Base-by-base conservation (phyloP, 768 basidiomycete genomes). In the Suillus fuscotomentosus region DNA sequence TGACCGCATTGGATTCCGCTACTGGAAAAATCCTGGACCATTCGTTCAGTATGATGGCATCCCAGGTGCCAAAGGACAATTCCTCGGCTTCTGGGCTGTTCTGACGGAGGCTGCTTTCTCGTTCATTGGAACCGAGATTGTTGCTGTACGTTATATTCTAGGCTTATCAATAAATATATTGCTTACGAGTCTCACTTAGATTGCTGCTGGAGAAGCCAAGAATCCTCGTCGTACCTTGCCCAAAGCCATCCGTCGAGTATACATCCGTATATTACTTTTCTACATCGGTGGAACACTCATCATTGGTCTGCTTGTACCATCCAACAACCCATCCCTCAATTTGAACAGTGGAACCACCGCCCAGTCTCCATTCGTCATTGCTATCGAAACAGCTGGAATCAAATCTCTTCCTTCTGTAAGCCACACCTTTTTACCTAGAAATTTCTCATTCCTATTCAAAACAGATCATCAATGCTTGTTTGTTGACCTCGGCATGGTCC, bases 101-200 rank as follows among this genome's bases (percentile, higher is more conserved):
- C 78, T 97, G 77, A 87, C 88, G 8, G 90, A 95, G 68, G 96
- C 96, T 4, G 94, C 93, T 15, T 97, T 96, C 81, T 94, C 93
- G 13, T 96, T 83, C 75, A 94, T 95, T 65, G 96, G 95, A 17
- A 95, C 94, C 7, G 96, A 98, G 76, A 95, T 97, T 71, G 94
- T 97, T 48, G 94, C 92, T 36, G 89, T 92, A 79, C 70, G 85
- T 80, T 6, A 51, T 20, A 14, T 53, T 22, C 31, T n/a, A 36
- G 11, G 5, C 53, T 54, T 36, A 5, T 17, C 14, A 2, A 57
- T 31, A 3, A 36, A 13, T 57, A 2, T 6, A 41, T 27, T 9
- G 4, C 24, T 57, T 9, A 57, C 15, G 22, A 41, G 9, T 45
- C 38, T n/a, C n/a, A 45, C 57, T 54, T 43, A 91, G 90, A 91